Base-by-base conservation (phyloP, 495 filamentous ascomycete genomes). In the Neurospora sp. region DNA sequence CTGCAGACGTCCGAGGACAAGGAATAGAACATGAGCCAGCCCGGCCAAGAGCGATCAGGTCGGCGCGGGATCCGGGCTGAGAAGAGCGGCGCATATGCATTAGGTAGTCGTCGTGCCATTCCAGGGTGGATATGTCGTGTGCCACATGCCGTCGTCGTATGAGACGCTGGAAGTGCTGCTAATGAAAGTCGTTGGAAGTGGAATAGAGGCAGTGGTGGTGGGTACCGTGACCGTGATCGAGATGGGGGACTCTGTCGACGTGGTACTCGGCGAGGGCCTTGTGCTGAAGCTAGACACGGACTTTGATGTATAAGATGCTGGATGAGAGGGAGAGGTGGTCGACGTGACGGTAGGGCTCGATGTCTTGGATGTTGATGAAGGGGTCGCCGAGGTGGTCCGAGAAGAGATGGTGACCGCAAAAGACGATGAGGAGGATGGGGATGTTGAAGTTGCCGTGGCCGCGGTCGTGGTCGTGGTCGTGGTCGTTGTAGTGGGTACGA, bases 71-170 rank as follows among this genome's bases (percentile, higher is more conserved):
- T 70, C 60, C 73, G 72, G 20, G 74, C 16, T 76, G 74, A 42
- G 76, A 73, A 11, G 39, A 71, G 11, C 74, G 71, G 23, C 72
- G 75, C 16, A 62, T 18, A 16, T 62, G 54, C 54, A 18, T 27
- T 23, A 79, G 62, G 20, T 44, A 62, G 27, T 62, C 54, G 54
- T 76, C 12, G 82, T 84, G 16, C 77, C 79, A 54, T 83, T 84
- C 83, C 83, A 83, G 8, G 80, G 42, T 39, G 80, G 80, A 71
- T 84, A 84, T 10, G 80, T 75, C 27, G 83, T 82, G 73, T 85
- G 82, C 83, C 82, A 83, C 14, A 71, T 75, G 31, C 82, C 81
- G 39, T 82, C 73, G 41, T 82, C 79, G 27, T 81, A 77, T 23
- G 74, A 70, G 18, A 69, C 76, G 60, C 40, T 79, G 20, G 74